phyloP scores from a whole-genome alignment of 805 yeast species.

The Ogataea allantospora region DNA sequence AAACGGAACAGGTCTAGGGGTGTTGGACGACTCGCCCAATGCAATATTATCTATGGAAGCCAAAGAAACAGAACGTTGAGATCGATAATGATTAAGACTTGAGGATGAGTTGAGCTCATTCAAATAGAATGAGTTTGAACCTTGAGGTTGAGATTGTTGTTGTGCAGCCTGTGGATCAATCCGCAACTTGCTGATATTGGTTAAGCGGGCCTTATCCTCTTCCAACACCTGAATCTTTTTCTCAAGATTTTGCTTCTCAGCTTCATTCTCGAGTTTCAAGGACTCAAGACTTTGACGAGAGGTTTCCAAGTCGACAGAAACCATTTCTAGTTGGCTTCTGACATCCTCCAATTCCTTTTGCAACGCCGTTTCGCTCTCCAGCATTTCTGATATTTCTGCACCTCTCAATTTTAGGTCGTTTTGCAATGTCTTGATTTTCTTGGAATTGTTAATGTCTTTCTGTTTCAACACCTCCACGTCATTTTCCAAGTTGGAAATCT shows the following conservation, averaged over 20 bases:
- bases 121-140: conserved; percentile 26
- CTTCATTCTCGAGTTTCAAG: conserved; percentile 31
- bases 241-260: conserved; percentile 27
- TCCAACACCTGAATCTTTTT: conserved; percentile 26
- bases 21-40: conserved; percentile 48
- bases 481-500: conserved; percentile 43
- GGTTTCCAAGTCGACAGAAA: conserved; percentile 17
- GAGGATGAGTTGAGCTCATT: conserved; percentile 33
- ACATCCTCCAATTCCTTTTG: conserved; percentile 18
- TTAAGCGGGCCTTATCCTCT: conserved; percentile 28
- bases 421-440: conserved; percentile 30
- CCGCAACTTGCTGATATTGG: conserved; percentile 17
- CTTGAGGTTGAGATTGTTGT: conserved; percentile 4
- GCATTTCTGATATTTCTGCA: conserved; percentile 25
- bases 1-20: conserved; percentile 36
- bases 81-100: conserved; percentile 18
- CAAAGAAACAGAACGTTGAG: conserved; percentile 28
- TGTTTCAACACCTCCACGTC: conserved; percentile 41
- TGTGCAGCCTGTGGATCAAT: conserved; percentile 12
- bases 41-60: conserved; percentile 34
- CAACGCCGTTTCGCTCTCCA: conserved; percentile 25
- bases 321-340: conserved; percentile 20
- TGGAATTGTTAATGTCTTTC: conserved; percentile 30
- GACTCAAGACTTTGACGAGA: conserved; percentile 27
- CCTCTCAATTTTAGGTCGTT: conserved; percentile 38